Evolutionary conservation across 2,329 filamentous ascomycete genomes (phyloP).

Genomic region (Neofusicoccum cordaticola): DNA sequence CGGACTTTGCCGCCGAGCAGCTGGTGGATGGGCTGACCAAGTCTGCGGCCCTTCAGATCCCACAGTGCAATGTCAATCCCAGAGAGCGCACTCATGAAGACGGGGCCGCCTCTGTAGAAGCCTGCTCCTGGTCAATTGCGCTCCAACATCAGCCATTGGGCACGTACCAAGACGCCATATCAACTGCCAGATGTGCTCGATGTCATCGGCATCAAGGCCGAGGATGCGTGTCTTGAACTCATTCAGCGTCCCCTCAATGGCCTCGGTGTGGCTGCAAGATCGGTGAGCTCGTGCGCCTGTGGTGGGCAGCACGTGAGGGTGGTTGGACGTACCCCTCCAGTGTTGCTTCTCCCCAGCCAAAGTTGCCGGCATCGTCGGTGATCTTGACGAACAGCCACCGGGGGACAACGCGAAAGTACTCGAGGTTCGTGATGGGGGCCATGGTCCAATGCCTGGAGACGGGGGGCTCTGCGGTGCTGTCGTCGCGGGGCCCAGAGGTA

Average conservation of each 20-base stretch:
- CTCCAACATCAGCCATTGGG: constrained; percentile 26
- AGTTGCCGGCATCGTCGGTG: constrained; percentile 61
- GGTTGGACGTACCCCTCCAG: constrained; percentile 55
- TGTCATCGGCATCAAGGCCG: constrained; percentile 71
- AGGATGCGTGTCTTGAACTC: constrained; percentile 61
- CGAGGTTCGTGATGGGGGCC: constrained; percentile 63
- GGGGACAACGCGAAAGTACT: constrained; percentile 72
- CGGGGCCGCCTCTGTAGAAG: constrained; percentile 75
- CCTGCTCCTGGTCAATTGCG: constrained; percentile 32
- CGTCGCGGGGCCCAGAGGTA: neutral
- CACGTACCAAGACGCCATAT: constrained; percentile 53
- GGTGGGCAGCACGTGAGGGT: neutral
- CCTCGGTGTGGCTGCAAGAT: constrained; percentile 56
- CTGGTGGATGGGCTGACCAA: constrained; percentile 68
- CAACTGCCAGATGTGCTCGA: constrained; percentile 78
- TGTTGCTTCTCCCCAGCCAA: constrained; percentile 73
- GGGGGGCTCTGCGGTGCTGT: neutral
- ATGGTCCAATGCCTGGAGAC: constrained; percentile 37
- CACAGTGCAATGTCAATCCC: constrained; percentile 78
- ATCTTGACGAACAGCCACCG: constrained; percentile 78
- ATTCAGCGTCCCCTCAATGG: constrained; percentile 71
- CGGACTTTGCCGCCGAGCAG: constrained; percentile 73
- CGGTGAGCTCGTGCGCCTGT: neutral
- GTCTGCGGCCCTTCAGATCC: constrained; percentile 67
- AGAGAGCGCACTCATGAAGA: constrained; percentile 75